Conservation (phyloP, 2,329 filamentous ascomycete species). For the Leptographium flavum region DNA sequence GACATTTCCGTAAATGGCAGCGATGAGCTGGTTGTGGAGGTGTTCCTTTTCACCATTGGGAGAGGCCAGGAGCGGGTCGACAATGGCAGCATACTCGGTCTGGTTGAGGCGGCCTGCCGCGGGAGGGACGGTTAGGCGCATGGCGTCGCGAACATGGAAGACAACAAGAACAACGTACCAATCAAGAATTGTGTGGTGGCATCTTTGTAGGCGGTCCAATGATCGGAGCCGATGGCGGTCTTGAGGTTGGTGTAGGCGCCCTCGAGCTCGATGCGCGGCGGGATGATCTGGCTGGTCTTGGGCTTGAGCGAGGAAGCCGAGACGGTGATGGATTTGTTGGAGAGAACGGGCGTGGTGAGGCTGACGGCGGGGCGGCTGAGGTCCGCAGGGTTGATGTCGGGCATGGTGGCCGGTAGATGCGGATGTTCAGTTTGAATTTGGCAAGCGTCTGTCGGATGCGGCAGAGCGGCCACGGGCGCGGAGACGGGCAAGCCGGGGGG, state of each 20-base stretch:
- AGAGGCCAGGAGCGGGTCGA: slow-evolving; percentile 45
- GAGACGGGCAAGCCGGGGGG: slow-evolving; percentile 3
- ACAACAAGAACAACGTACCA: slow-evolving; percentile 26
- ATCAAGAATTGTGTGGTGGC: slow-evolving; percentile 47
- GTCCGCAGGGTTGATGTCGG: slow-evolving; percentile 57
- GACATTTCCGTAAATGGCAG: slow-evolving; percentile 54
- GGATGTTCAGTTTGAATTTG: too few species aligned
- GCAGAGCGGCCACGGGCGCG: neutral
- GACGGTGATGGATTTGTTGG: slow-evolving; percentile 42
- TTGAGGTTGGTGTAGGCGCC: slow-evolving; percentile 50
- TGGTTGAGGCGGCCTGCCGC: slow-evolving; percentile 46
- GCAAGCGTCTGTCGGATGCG: neutral
- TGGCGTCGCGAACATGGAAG: neutral
- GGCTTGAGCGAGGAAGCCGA: slow-evolving; percentile 35
- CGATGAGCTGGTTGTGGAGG: slow-evolving; percentile 53
- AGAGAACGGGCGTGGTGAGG: slow-evolving; percentile 43
- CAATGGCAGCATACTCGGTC: slow-evolving; percentile 40
- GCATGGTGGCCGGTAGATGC: slow-evolving; percentile 28
- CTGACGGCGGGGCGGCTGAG: slow-evolving; percentile 46
- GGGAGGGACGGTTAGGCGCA: neutral
- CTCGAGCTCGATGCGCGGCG: slow-evolving; percentile 53
- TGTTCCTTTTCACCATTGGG: slow-evolving; percentile 45
- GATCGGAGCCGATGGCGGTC: slow-evolving; percentile 40
- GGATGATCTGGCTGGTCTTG: slow-evolving; percentile 49
- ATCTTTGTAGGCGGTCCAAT: slow-evolving; percentile 52